phyloP scores from a whole-genome alignment of 257 asterid genomes.

The Jaltomata sinuosa region DNA sequence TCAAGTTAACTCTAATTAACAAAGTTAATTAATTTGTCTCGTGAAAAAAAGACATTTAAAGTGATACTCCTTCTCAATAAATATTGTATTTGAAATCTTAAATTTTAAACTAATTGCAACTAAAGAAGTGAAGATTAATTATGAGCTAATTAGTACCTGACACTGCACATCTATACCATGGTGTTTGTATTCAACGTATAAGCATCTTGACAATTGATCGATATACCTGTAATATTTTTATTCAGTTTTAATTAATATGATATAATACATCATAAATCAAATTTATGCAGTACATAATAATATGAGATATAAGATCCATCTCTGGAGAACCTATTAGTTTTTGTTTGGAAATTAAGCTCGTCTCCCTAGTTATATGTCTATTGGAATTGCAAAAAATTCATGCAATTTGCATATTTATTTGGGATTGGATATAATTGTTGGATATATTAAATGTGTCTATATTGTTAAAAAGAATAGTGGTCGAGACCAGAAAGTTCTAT shows the following conservation, averaged over 20 bases:
- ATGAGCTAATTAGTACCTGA: constrained; percentile 33
- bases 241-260: neutral
- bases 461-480: no score
- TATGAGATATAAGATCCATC: neutral
- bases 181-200: constrained; percentile 52
- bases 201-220: constrained; percentile 61
- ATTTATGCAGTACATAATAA: neutral
- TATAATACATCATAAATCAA: neutral
- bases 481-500: no score
- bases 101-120: neutral
- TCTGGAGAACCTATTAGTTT: neutral
- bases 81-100: neutral
- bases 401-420: no score
- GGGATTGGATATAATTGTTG: no score
- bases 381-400: neutral
- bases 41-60: neutral
- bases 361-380: neutral
- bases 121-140: neutral
- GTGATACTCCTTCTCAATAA: neutral
- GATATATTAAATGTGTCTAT: no score
- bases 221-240: constrained; percentile 42
- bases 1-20: neutral
- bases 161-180: constrained; percentile 69
- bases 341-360: neutral
- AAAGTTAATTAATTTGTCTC: no score